Evolutionary conservation across 2,329 filamentous ascomycete species (phyloP).

Genomic region (Talaromyces verruculosus): DNA sequence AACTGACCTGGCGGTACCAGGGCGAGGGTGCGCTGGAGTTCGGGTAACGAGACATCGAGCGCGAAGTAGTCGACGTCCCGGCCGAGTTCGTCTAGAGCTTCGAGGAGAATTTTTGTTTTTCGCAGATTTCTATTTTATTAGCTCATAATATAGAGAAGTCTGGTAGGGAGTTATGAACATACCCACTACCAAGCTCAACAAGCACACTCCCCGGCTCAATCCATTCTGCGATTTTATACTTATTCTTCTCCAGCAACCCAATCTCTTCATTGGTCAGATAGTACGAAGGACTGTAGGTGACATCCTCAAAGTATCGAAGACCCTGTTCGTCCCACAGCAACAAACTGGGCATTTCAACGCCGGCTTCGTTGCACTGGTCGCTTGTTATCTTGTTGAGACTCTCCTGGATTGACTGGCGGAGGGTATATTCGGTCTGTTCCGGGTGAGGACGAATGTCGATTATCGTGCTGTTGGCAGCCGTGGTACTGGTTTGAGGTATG

Average conservation of each 20-base stretch:
- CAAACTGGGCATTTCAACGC: neutral
- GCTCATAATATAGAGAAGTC: neutral
- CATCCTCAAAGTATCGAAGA: constrained; percentile 12
- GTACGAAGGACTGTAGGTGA: constrained; percentile 10
- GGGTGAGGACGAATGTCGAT: neutral
- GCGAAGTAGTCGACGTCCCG: constrained; percentile 83
- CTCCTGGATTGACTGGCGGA: neutral
- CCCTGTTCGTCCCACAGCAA: constrained; percentile 13
- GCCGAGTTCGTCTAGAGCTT: constrained; percentile 69
- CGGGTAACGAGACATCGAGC: constrained; percentile 72
- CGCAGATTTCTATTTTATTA: constrained; percentile 53
- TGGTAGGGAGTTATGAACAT: neutral
- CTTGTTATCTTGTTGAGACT: neutral
- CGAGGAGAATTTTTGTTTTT: constrained; percentile 75
- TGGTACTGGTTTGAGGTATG: neutral
- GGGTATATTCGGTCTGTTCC: neutral
- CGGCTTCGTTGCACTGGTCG: neutral
- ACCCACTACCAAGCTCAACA: constrained; percentile 17
- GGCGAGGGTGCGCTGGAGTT: constrained; percentile 73
- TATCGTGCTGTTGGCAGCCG: neutral
- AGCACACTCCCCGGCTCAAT: constrained; percentile 7
- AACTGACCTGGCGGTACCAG: constrained; percentile 60
- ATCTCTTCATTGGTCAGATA: constrained; percentile 13
- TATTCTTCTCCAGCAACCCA: neutral
- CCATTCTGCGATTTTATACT: neutral